Evolutionary conservation across 805 yeast genomes (phyloP).

Genomic region (Ogataea zsoltii): DNA sequence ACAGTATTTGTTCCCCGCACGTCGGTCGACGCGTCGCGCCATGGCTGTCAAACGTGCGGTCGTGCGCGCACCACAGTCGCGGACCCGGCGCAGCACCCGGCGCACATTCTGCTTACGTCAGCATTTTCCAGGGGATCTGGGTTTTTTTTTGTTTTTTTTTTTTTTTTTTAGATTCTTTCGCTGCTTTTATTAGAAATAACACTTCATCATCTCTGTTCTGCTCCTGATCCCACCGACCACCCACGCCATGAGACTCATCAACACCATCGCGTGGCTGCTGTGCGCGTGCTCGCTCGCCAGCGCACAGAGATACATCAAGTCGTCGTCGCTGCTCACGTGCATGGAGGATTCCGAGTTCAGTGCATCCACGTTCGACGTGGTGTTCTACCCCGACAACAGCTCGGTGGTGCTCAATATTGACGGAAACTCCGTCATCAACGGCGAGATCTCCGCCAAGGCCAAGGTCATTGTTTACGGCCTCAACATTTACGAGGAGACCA

Average conservation of each 20-base stretch:
- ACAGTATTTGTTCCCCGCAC: too few relatives aligned
- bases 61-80: too few relatives aligned
- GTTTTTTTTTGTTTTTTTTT: too few relatives aligned
- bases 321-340: slow-evolving; percentile 79
- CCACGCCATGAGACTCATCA: slow-evolving; percentile 8
- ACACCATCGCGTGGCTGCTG: slow-evolving; percentile 9
- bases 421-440: slow-evolving; percentile 77
- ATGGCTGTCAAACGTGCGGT: too few relatives aligned
- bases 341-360: slow-evolving; percentile 87
- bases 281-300: slow-evolving; percentile 7
- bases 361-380: slow-evolving; percentile 79
- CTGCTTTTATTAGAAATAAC: too few relatives aligned
- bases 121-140: slow-evolving; percentile 5
- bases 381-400: slow-evolving; percentile 63
- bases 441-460: slow-evolving; percentile 65
- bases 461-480: slow-evolving; percentile 81
- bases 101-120: slow-evolving; percentile 1
- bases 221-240: not conserved
- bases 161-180: too few relatives aligned
- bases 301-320: slow-evolving; percentile 37
- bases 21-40: too few relatives aligned
- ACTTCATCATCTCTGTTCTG: not conserved
- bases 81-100: not conserved
- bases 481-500: slow-evolving; percentile 50
- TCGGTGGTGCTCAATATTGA: slow-evolving; percentile 66